Evolutionary conservation across 1,284 basidiomycete species (phyloP), one percentile per base, ranked within the genome.

Genomic region (Takashimella tepidaria): DNA sequence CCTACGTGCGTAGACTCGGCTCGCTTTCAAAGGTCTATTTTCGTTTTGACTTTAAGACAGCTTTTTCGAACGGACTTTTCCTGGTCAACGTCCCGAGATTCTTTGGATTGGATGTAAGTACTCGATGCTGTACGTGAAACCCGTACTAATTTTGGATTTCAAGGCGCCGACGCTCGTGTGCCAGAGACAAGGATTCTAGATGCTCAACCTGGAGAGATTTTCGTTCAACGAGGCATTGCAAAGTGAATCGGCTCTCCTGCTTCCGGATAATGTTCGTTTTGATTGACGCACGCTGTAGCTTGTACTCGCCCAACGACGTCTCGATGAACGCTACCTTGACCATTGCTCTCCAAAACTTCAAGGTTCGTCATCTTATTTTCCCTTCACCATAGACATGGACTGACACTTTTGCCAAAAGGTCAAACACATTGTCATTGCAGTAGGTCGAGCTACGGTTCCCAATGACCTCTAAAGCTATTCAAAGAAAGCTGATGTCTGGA

Each of bases 41-140:
- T n/a, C n/a, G n/a, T n/a, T n/a, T n/a, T n/a, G n/a, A n/a, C 19
- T 5, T 51, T 43, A 12, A 54, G 19, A 13, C 51, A 69, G 69
- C 25, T 74, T 72, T 64, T 74, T 74, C 58, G 64, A 69, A 0
- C 57, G 58, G 13, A 69, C 72, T 54, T 70, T 61, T 51, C 66
- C 66, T 13, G 73, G 73, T 44, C 73, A 75, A 58, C 61, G 70
- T 45, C 73, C 73, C 19, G 66, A 73, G 45, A 67, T 75, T 45
- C 60, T 75, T 25, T 75, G 71, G 71, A 72, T 75, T 23, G 73
- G 73, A 27, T 73, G 71, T 71, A 47, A 61, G 68, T 60, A 5
- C 5, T 12, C 12, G 11, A 6, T 23, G 23, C n/a, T 12, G 26
- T 40, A 11, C 37, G 37, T n/a, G n/a, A n/a, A n/a, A n/a, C n/a